phyloP scores from a whole-genome alignment of 2,329 filamentous ascomycete genomes.

The Alternaria panax region DNA sequence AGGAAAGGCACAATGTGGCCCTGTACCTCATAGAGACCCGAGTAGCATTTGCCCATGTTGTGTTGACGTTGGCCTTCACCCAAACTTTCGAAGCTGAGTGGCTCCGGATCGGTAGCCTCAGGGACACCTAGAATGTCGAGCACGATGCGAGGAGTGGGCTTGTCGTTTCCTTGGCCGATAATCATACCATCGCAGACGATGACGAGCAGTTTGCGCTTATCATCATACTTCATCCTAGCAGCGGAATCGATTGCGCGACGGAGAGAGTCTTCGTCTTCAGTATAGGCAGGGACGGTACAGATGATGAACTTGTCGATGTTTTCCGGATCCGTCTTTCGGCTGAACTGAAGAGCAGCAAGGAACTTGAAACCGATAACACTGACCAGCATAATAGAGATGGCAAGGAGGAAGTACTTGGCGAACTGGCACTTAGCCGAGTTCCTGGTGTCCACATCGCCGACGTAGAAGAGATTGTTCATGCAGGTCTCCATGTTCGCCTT shows the following conservation, averaged over 20 bases:
- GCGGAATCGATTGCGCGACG: constrained; percentile 96
- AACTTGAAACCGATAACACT: constrained; percentile 94
- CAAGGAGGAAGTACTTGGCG: constrained; percentile 86
- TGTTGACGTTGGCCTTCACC: constrained; percentile 97
- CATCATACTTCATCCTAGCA: constrained; percentile 94
- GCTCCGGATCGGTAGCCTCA: constrained; percentile 91
- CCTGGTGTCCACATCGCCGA: constrained; percentile 89
- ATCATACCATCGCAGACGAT: constrained; percentile 99
- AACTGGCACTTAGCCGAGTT: constrained; percentile 86
- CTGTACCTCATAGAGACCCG: constrained; percentile 95
- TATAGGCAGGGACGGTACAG: constrained; percentile 96
- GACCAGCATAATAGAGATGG: constrained; percentile 80
- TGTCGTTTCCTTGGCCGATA: constrained; percentile 96
- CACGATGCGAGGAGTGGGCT: constrained; percentile 93
- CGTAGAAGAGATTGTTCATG: constrained; percentile 92
- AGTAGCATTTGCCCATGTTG: constrained; percentile 99
- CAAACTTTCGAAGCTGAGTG: constrained; percentile 93
- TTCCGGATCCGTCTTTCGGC: constrained; percentile 88
- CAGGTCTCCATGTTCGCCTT: constrained; percentile 79
- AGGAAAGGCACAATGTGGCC: constrained; percentile 98
- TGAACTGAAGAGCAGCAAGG: constrained; percentile 92
- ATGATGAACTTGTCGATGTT: constrained; percentile 99
- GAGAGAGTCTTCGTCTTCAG: constrained; percentile 96
- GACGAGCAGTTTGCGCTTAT: constrained; percentile 94
- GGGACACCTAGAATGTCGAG: constrained; percentile 96